Conservation (phyloP, 2,329 filamentous ascomycete species). For the Pseudocercospora eumusae region DNA sequence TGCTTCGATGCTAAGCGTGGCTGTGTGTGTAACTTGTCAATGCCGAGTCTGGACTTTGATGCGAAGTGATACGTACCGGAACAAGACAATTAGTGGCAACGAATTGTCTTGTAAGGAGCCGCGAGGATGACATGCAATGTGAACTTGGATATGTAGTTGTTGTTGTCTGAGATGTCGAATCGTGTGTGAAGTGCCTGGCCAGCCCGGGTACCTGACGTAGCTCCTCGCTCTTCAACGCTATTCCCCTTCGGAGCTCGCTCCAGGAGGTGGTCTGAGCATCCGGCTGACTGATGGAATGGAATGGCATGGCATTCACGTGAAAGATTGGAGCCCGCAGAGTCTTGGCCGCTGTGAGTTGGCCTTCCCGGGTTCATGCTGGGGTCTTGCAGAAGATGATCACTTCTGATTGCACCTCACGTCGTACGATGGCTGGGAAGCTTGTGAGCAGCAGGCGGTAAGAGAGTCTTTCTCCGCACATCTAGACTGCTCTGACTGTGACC, state of each 20-base stretch:
- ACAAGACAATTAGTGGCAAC: background rate
- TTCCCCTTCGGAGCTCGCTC: too few species aligned
- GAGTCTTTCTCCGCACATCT: background rate
- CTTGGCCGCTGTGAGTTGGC: slow-evolving; percentile 3
- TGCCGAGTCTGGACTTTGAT: background rate
- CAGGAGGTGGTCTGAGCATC: too few species aligned
- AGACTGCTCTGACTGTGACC: background rate
- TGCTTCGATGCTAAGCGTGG: slow-evolving; percentile 8
- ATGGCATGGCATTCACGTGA: background rate
- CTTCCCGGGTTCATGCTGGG: background rate
- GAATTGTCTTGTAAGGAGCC: background rate
- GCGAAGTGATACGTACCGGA: background rate
- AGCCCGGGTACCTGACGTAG: slow-evolving; percentile 4
- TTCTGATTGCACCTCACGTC: slow-evolving; percentile 4
- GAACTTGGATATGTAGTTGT: background rate
- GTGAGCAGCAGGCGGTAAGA: background rate
- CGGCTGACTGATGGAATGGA: slow-evolving; percentile 8
- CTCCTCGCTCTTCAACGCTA: background rate
- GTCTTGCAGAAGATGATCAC: background rate
- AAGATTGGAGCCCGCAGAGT: background rate
- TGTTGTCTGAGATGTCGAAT: background rate
- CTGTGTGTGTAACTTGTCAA: background rate
- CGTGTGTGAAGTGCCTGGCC: background rate
- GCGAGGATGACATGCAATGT: background rate
- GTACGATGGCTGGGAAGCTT: background rate